Percentiles rank a stretch among this genome's conserved stretches.
These are phyloP conservation scores for Purshia tridentata DNA, from an alignment of 306 rosid species.

Conservation along the genomic window DNA sequence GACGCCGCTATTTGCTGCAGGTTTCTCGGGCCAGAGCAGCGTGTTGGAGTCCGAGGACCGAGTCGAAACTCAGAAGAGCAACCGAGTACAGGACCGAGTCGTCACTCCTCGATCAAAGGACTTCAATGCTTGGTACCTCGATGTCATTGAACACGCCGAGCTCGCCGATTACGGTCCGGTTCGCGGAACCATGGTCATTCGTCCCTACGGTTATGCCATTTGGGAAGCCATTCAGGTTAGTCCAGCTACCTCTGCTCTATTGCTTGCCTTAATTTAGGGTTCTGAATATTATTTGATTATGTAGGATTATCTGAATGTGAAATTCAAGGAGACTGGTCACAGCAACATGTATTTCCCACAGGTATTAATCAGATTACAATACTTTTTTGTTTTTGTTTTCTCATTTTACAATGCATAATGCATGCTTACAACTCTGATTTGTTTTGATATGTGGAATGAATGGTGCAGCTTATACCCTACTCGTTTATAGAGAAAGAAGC, in stretches of 20 bases:
- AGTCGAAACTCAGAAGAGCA: conserved; percentile 49
- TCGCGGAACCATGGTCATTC: conserved; percentile 97
- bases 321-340: conserved; percentile 95
- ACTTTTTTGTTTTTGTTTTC: not conserved
- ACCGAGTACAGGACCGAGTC: conserved; percentile 52
- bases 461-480: conserved; percentile 86
- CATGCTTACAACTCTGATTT: not conserved
- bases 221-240: conserved; percentile 95
- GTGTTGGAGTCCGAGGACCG: conserved; percentile 42
- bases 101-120: conserved; percentile 90
- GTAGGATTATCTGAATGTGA: conserved; percentile 84
- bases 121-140: conserved; percentile 94
- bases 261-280: not conserved
- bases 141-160: conserved; percentile 79
- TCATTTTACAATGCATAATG: not conserved
- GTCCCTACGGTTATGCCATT: conserved; percentile 93
- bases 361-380: conserved; percentile 34
- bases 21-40: conserved; percentile 53
- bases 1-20: conserved; percentile 23
- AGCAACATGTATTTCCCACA: conserved; percentile 97
- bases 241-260: not conserved
- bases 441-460: conserved; percentile 16
- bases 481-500: conserved; percentile 98
- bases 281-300: not conserved
- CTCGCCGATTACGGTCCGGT: conserved; percentile 99